A percentile compares a stretch with the other conserved stretches of the same genome.
Evolutionary conservation across 108 stramenopile genomes (phyloP).

Genomic region (Mayamaea pseudoterrestris): DNA sequence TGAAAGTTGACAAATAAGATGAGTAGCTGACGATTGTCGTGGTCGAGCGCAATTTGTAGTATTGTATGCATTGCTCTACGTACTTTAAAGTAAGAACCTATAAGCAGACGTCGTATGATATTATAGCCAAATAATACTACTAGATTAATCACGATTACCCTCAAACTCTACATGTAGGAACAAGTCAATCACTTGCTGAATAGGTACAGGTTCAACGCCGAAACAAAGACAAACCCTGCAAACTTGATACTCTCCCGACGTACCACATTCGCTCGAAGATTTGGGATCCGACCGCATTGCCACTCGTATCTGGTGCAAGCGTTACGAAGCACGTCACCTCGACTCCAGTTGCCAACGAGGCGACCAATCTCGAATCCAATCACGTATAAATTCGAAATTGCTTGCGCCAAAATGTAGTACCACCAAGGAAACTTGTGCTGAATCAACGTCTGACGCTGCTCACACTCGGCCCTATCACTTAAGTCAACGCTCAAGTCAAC

Average conservation of each 20-base stretch:
- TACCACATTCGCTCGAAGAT: constrained; percentile 7
- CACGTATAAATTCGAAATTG: constrained; percentile 27
- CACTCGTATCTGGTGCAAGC: constrained; percentile 26
- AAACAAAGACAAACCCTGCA: constrained; percentile 13
- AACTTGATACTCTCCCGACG: constrained; percentile 19
- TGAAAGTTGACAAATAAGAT: too few relatives aligned
- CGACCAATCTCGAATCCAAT: constrained; percentile 28
- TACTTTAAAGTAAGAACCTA: too few relatives aligned
- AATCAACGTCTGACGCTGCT: constrained; percentile 14
- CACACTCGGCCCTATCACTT: constrained; percentile 4
- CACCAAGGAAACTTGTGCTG: neutral
- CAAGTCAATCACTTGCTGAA: too few relatives aligned
- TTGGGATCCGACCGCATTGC: constrained; percentile 28
- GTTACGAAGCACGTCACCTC: constrained; percentile 8
- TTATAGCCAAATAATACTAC: too few relatives aligned
- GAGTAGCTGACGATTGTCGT: too few relatives aligned
- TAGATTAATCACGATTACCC: too few relatives aligned
- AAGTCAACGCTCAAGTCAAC: constrained; percentile 9
- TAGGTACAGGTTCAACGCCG: too few relatives aligned
- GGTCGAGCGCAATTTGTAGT: too few relatives aligned
- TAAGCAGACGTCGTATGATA: too few relatives aligned
- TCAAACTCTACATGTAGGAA: too few relatives aligned
- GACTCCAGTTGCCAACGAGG: constrained; percentile 18
- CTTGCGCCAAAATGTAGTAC: constrained; percentile 17
- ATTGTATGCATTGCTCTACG: too few relatives aligned